These are phyloP conservation scores for Komagataella pseudopastoris DNA, from an alignment of 805 yeast genomes.

Conservation along the genomic window DNA sequence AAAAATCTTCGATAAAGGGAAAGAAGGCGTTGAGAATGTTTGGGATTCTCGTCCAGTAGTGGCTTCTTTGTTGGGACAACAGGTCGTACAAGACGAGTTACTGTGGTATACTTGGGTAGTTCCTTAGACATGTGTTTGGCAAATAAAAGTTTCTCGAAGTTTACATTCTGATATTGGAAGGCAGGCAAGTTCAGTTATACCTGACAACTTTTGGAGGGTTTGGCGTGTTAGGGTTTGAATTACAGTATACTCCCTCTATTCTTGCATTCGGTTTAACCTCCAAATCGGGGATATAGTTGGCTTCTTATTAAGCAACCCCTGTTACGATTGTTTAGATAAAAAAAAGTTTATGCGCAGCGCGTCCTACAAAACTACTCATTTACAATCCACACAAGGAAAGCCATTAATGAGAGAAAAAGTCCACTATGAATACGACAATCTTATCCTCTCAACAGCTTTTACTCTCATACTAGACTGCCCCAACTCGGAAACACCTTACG, in stretches of 20 bases:
- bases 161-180: background rate
- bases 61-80: background rate
- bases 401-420: background rate
- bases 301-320: no score
- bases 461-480: background rate
- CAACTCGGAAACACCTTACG: background rate
- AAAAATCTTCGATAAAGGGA: conserved; percentile 1
- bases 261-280: no score
- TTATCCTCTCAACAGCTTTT: background rate
- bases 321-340: no score
- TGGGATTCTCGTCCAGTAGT: background rate
- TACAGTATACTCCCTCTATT: background rate
- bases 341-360: background rate
- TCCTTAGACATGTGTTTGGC: background rate
- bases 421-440: background rate
- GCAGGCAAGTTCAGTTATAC: background rate
- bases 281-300: no score
- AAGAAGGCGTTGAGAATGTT: background rate
- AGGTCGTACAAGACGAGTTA: background rate
- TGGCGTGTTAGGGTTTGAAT: background rate
- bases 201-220: background rate
- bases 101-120: background rate
- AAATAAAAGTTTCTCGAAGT: background rate
- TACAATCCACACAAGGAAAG: no score
- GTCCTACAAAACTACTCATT: background rate